Evolutionary conservation across 225 moss, liverwort and hornwort genomes (phyloP).

Genomic region (Pseudisothecium myosuroides): DNA sequence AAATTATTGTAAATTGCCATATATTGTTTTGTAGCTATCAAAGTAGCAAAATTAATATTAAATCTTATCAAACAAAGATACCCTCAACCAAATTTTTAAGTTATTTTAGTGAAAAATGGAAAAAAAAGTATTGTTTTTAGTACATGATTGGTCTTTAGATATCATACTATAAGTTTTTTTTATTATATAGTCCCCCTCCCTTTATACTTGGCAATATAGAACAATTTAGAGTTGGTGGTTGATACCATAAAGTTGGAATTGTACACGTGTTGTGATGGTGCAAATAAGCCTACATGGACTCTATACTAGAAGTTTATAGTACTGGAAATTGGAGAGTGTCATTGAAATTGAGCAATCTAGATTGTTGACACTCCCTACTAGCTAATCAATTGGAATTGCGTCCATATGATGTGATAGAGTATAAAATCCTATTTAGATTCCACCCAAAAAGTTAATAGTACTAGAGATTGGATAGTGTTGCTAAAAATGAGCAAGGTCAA

Average conservation of each 20-base stretch:
- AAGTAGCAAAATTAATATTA: neutral
- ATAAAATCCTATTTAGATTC: neutral
- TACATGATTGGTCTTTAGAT: neutral
- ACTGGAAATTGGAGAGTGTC: too few species aligned
- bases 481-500: fast-evolving
- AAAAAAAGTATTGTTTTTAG: neutral
- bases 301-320: too few species aligned
- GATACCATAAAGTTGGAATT: neutral
- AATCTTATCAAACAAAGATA: neutral
- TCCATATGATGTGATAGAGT: fast-evolving
- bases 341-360: too few species aligned
- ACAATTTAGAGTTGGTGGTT: fast-evolving
- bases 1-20: neutral
- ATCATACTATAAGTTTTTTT: neutral
- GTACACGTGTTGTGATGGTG: too few species aligned
- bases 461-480: fast-evolving
- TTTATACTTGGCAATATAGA: neutral
- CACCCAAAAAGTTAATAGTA: neutral
- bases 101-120: neutral
- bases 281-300: too few species aligned
- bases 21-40: neutral
- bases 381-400: too few species aligned
- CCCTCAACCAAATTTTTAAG: too few species aligned
- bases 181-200: fast-evolving
- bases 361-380: too few species aligned